A percentile compares a stretch with the other conserved stretches of the same genome.
These are phyloP conservation scores for Choricystis sp. DNA, from an alignment of 139 green algal species.

Conservation along the genomic window DNA sequence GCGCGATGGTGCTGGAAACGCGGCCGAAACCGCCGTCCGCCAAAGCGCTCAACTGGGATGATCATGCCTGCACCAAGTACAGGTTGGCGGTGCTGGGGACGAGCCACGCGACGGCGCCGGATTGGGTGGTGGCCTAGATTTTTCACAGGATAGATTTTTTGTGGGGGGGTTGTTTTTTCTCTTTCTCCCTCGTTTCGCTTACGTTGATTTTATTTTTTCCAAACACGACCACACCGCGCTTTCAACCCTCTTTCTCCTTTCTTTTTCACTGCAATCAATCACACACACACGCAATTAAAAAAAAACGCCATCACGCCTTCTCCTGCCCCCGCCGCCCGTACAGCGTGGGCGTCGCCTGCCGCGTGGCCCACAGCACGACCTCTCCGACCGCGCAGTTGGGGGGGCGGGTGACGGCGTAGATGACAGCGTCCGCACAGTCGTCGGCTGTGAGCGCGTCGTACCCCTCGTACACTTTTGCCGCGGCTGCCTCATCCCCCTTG, in stretches of 20 bases:
- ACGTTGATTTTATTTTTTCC: background rate
- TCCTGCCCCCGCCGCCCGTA: background rate
- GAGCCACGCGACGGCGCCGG: background rate
- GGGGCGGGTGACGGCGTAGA: background rate
- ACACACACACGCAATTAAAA: background rate
- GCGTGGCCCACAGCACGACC: background rate
- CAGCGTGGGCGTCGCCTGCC: background rate
- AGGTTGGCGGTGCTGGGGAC: background rate
- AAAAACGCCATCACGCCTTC: background rate
- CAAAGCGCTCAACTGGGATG: background rate
- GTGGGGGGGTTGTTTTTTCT: background rate
- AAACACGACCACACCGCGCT: background rate
- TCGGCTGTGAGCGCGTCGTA: slow-evolving; percentile 38
- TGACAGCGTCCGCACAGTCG: slow-evolving; percentile 15
- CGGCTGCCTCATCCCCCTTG: slow-evolving; percentile 32
- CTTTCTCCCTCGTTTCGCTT: background rate
- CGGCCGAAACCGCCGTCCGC: background rate
- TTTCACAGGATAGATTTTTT: background rate
- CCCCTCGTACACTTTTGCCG: slow-evolving; percentile 52
- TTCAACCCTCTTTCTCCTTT: background rate
- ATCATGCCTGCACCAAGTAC: background rate
- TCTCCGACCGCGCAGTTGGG: background rate
- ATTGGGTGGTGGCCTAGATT: background rate
- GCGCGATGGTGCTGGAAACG: background rate
- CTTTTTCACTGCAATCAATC: background rate